Base-by-base conservation (phyloP, 2,329 filamentous ascomycete species). In the Ophiostoma triangulosporum region DNA sequence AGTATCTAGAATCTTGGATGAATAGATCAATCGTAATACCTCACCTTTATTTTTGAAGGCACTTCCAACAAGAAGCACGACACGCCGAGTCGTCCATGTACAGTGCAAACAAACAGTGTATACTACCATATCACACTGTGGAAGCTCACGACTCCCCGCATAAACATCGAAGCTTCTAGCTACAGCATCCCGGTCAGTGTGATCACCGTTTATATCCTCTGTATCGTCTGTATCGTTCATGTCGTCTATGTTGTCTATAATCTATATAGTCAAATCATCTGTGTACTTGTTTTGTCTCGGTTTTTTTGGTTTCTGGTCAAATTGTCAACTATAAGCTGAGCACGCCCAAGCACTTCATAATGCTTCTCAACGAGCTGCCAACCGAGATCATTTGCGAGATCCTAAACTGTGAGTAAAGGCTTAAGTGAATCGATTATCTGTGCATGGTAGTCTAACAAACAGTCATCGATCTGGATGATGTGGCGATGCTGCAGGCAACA, bases 401-500 rank as follows among this genome's bases (percentile, higher is more conserved):
- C 20, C 11, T 48, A n/a, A 48, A 33, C 46, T 48, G 46, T 48
- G 24, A 4, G 45, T 48, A n/a, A n/a, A n/a, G n/a, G 38, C 5
- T 2, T 20, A 33, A 7, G 2, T 22, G 3, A 9, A 11, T 8
- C 4, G 4, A 3, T 36, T 38, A 38, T 20, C 20, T 4, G n/a
- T 5, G 6, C 9, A 17, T 17, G 7, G 1, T 8, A 2, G n/a
- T 9, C 20, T n/a, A 50, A 36, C 20, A n/a, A 22, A 1, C 63
- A 86, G 81, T 75, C 62, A 76, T 89, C 57, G 72, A 78, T n/a
- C 74, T 81, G 15, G 62, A 64, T 40, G 78, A 88, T 58, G 75
- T 90, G 56, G 78, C 84, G 54, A 74, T 68, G 53, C 70, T 91
- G 32, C 87, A 90, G 67, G 74, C 77, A 20, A 79, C 88, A 12